Conservation (phyloP, 2,329 filamentous ascomycete species). For the Cytospora piceae region DNA sequence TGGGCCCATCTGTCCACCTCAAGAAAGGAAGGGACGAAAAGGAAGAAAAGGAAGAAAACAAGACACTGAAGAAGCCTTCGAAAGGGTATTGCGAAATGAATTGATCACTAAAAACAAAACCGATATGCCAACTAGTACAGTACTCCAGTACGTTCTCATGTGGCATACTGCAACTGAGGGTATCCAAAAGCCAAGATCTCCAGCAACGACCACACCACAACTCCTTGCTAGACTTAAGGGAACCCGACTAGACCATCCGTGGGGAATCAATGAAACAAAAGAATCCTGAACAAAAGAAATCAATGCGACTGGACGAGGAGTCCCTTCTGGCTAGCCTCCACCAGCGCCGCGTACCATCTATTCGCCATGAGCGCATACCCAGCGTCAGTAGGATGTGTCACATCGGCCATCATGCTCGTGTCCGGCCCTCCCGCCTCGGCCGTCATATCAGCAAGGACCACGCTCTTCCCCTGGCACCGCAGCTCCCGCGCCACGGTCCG, state of each 20-base stretch:
- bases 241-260: too few relatives aligned
- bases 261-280: background rate
- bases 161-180: background rate
- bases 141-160: background rate
- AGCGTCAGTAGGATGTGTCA: slow-evolving; percentile 44
- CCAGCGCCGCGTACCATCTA: slow-evolving; percentile 41
- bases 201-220: background rate
- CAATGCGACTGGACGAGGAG: slow-evolving; percentile 33
- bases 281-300: background rate
- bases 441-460: slow-evolving; percentile 49
- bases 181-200: background rate
- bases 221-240: background rate
- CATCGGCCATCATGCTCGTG: slow-evolving; percentile 42
- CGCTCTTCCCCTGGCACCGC: slow-evolving; percentile 36
- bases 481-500: slow-evolving; percentile 36
- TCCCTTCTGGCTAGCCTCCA: slow-evolving; percentile 35
- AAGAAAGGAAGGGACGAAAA: background rate
- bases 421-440: slow-evolving; percentile 37
- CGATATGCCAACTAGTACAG: background rate
- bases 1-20: background rate
- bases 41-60: too few relatives aligned
- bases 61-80: background rate
- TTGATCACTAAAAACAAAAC: background rate
- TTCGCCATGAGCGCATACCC: slow-evolving; percentile 49
- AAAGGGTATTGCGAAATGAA: background rate